Percentiles rank a stretch among this genome's conserved stretches.
These are phyloP conservation scores for Tardiomyces depauwii DNA, from an alignment of 1,139 yeast species.

Conservation along the genomic window DNA sequence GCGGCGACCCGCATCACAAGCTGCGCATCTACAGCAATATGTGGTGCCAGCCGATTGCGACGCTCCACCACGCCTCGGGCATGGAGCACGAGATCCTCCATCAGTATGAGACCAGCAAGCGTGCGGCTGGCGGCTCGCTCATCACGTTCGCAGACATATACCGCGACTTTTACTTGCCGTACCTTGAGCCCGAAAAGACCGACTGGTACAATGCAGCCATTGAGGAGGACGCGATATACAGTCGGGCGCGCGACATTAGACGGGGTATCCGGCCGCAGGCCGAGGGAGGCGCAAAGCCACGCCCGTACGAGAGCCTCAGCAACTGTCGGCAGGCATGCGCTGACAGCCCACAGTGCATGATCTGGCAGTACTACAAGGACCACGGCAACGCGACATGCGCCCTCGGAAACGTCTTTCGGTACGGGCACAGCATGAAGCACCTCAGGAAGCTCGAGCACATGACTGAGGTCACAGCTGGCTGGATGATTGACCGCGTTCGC, in stretches of 20 bases:
- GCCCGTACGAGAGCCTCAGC: neutral
- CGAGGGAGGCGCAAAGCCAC: neutral
- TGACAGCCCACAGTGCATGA: neutral
- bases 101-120: neutral
- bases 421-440: neutral
- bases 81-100: neutral
- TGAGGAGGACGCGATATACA: neutral
- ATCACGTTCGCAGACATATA: conserved; percentile 24
- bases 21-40: conserved; percentile 8
- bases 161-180: conserved; percentile 24
- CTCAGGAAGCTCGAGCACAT: neutral
- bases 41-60: neutral
- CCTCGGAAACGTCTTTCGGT: neutral
- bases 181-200: conserved; percentile 7
- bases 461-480: neutral
- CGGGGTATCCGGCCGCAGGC: neutral
- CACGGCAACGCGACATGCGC: neutral
- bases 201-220: conserved; percentile 7
- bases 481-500: neutral
- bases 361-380: neutral
- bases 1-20: conserved; percentile 18
- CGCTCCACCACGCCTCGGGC: conserved; percentile 1
- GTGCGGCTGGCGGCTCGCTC: conserved; percentile 13
- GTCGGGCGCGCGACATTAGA: neutral
- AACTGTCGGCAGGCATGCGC: neutral